Percentiles rank a stretch among this genome's conserved stretches.
Conservation (phyloP, 176 grass and related monocot genomes). For the Urochloa ruziziensis region DNA sequence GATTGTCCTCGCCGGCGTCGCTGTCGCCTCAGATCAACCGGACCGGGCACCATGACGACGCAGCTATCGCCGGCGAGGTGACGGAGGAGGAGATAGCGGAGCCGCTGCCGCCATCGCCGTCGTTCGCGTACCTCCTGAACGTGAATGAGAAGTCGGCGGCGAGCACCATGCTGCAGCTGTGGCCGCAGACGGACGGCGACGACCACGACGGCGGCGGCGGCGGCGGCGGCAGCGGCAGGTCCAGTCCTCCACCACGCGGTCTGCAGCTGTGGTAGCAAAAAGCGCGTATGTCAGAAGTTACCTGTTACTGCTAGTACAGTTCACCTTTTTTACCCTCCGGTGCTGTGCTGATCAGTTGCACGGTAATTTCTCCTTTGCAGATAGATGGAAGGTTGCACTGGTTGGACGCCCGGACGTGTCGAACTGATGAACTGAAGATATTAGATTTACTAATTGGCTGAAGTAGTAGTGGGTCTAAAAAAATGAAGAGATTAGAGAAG, state of each 20-base stretch:
- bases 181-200: slow-evolving; percentile 3
- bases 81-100: not conserved
- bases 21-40: not conserved
- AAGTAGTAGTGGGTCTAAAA: not conserved
- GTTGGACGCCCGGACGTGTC: not conserved
- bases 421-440: not conserved
- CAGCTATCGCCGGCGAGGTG: not conserved
- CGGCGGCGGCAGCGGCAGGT: not conserved
- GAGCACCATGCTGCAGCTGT: slow-evolving; percentile 47
- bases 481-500: not conserved
- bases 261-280: slow-evolving; percentile 48
- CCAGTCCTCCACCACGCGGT: not conserved
- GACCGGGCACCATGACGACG: not conserved
- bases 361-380: slow-evolving; percentile 8
- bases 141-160: slow-evolving; percentile 16
- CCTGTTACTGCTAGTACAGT: not conserved
- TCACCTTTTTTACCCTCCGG: too few species aligned
- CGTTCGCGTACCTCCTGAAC: slow-evolving; percentile 21
- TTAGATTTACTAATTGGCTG: not conserved
- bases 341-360: not conserved
- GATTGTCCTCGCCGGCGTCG: not conserved
- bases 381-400: not conserved
- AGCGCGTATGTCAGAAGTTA: not conserved
- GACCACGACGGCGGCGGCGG: not conserved
- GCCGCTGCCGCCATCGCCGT: slow-evolving; percentile 5